Percentiles rank a stretch among this genome's conserved stretches.
phyloP scores from a whole-genome alignment of 192 early-diverging fungal species.

The Coemansia sp. region DNA sequence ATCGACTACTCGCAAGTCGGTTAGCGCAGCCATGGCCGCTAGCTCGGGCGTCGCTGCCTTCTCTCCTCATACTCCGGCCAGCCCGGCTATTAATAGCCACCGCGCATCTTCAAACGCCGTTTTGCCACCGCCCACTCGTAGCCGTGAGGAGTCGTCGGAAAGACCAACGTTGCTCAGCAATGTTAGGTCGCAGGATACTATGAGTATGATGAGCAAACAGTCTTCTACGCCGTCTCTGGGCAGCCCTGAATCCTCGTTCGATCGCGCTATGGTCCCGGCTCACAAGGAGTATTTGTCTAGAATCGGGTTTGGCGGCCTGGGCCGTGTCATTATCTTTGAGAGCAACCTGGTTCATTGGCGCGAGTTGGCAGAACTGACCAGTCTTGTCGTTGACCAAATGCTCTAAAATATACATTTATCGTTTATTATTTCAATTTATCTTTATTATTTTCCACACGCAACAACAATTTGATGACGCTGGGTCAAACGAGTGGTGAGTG shows the following conservation, averaged over 20 bases:
- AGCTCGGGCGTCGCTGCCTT: neutral
- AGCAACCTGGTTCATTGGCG: slow-evolving; percentile 43
- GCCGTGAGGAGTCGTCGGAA: slow-evolving; percentile 42
- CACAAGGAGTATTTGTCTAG: slow-evolving; percentile 45
- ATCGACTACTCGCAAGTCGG: slow-evolving; percentile 43
- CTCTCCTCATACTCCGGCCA: neutral
- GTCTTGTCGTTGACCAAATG: slow-evolving; percentile 59
- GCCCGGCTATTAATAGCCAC: slow-evolving; percentile 15
- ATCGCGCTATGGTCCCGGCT: slow-evolving; percentile 49
- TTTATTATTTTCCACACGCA: no score
- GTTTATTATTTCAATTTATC: slow-evolving; percentile 3
- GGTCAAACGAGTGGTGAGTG: no score
- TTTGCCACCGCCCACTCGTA: slow-evolving; percentile 21
- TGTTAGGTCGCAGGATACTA: slow-evolving; percentile 37
- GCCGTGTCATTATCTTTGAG: slow-evolving; percentile 39
- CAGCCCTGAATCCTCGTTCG: slow-evolving; percentile 30
- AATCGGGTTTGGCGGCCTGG: slow-evolving; percentile 52
- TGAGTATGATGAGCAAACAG: slow-evolving; percentile 50
- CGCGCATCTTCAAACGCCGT: slow-evolving; percentile 28
- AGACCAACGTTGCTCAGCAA: slow-evolving; percentile 8
- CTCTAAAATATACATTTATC: slow-evolving; percentile 15
- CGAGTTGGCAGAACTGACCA: slow-evolving; percentile 46
- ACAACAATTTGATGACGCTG: neutral
- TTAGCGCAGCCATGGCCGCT: slow-evolving; percentile 14
- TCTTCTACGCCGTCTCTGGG: slow-evolving; percentile 41